Conservation (phyloP, 1,139 yeast species). For the Saccharomyces pastorianus region DNA sequence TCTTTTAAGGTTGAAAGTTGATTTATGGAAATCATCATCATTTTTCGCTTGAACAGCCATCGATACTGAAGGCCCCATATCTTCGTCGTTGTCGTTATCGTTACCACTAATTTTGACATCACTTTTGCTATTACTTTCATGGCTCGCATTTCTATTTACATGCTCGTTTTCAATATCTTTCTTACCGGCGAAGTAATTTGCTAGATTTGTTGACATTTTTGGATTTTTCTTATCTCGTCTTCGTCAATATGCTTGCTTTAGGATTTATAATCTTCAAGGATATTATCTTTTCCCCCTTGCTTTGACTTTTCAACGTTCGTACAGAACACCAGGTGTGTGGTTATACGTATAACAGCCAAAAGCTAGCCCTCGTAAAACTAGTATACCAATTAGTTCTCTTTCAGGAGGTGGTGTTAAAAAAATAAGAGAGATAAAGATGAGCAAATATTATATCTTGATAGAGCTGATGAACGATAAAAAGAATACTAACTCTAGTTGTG, state of each 20-base stretch:
- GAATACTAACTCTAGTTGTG: background rate
- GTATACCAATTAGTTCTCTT: background rate
- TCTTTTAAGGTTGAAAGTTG: conserved; percentile 70
- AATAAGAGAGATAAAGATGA: background rate
- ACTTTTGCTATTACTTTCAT: background rate
- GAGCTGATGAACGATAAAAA: background rate
- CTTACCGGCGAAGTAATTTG: conserved; percentile 2
- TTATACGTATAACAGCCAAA: background rate
- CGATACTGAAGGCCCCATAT: conserved; percentile 34
- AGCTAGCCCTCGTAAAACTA: background rate
- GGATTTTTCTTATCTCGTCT: background rate
- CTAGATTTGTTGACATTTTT: conserved; percentile 4
- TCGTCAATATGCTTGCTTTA: background rate
- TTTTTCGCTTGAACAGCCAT: conserved; percentile 59
- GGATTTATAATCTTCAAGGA: background rate
- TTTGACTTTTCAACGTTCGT: background rate
- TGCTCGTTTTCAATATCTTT: conserved; percentile 2
- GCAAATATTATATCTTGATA: background rate
- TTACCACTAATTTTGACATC: background rate
- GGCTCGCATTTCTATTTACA: background rate
- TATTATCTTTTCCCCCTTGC: background rate
- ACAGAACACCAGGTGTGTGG: background rate
- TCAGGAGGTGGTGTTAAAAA: background rate
- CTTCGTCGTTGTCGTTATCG: conserved; percentile 15
- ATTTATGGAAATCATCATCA: conserved; percentile 61